phyloP scores from a whole-genome alignment of 2,329 filamentous ascomycete species.

The Aspergillus floridensis region DNA sequence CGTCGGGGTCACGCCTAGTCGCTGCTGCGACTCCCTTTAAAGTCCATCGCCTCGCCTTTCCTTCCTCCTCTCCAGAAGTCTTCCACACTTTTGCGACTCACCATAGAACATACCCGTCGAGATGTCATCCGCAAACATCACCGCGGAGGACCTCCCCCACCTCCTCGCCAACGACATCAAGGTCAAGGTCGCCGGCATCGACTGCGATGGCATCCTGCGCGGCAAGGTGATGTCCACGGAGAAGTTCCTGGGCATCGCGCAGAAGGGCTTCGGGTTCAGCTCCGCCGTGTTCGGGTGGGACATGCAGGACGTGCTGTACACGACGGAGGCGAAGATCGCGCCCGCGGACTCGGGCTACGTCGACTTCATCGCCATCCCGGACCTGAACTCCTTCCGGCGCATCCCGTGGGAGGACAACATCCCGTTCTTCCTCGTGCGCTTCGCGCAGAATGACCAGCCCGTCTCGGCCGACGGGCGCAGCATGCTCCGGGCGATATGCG shows the following conservation, averaged over 20 bases:
- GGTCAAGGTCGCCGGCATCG: conserved; percentile 81
- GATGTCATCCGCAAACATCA: conserved; percentile 35
- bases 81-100: background rate
- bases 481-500: conserved; percentile 64
- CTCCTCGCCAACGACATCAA: conserved; percentile 68
- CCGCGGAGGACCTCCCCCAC: conserved; percentile 60
- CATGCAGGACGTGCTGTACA: conserved; percentile 88
- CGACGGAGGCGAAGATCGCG: conserved; percentile 64
- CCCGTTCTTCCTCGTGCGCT: conserved; percentile 78
- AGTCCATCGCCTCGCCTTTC: background rate
- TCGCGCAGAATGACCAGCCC: conserved; percentile 70
- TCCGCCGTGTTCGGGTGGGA: conserved; percentile 93
- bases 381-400: conserved; percentile 70
- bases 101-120: background rate
- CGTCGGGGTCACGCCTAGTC: background rate
- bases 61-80: background rate
- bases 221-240: conserved; percentile 89
- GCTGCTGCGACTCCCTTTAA: background rate
- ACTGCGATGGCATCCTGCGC: conserved; percentile 80
- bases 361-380: conserved; percentile 77
- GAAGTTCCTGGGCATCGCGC: conserved; percentile 79
- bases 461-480: conserved; percentile 76
- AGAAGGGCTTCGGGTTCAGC: conserved; percentile 83
- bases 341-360: conserved; percentile 84
- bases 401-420: conserved; percentile 88